Evolutionary conservation across 345 rosid genomes (phyloP).

Genomic region (Arabidopsis arenosa): DNA sequence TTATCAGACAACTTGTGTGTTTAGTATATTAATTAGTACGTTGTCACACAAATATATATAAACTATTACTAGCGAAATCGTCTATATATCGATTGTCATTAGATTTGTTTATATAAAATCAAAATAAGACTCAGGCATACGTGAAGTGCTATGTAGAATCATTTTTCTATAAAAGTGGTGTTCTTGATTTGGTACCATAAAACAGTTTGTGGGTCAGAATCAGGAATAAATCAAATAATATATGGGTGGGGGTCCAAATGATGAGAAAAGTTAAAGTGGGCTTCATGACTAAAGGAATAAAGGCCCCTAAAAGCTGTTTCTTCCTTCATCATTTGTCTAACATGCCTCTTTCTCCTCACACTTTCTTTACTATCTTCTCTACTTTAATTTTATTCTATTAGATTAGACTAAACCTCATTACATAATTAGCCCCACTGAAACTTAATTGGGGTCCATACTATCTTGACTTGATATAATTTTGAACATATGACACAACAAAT

Average conservation of each 20-base stretch:
- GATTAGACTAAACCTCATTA: conserved; percentile 5
- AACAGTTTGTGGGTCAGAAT: conserved; percentile 36
- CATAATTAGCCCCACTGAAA: not conserved
- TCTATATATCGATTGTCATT: not conserved
- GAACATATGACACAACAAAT: conserved; percentile 21
- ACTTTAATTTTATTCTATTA: conserved; percentile 11
- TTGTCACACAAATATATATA: not conserved
- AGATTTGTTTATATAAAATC: too few species aligned
- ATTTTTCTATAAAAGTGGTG: conserved; percentile 4
- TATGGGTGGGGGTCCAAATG: conserved; percentile 36
- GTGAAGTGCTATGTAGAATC: not conserved
- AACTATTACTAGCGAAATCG: not conserved
- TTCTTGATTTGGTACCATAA: conserved; percentile 30
- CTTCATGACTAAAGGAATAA: conserved; percentile 43
- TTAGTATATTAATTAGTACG: not conserved
- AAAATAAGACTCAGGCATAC: not conserved
- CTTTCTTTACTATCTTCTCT: conserved; percentile 9
- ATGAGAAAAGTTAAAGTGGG: conserved; percentile 45
- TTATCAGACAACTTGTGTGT: conserved; percentile 6
- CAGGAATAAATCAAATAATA: conserved; percentile 23
- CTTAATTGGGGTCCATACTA: conserved; percentile 1
- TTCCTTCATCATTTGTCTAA: conserved; percentile 44
- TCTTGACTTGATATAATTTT: conserved; percentile 9
- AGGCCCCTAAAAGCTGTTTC: conserved; percentile 40
- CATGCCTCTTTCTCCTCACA: conserved; percentile 37